A percentile compares a stretch with the other conserved stretches of the same genome.
Conservation (phyloP, 768 basidiomycete species). For the Leccinellum luteum region DNA sequence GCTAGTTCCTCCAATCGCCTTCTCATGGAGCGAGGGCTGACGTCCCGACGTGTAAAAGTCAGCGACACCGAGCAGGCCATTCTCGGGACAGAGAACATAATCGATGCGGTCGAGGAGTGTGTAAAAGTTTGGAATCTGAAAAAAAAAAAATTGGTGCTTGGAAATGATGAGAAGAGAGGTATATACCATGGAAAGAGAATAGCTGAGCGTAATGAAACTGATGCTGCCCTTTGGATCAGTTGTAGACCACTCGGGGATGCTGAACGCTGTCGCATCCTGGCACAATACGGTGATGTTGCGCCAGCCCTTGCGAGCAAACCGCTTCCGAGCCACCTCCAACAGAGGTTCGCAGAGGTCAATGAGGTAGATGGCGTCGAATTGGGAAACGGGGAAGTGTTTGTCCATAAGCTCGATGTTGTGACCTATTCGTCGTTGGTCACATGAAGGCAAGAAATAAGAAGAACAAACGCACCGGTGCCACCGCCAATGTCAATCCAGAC, state of each 20-base stretch:
- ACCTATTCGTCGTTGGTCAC: background rate
- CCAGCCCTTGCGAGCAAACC: conserved; percentile 68
- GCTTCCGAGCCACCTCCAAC: conserved; percentile 64
- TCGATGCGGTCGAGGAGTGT: conserved; percentile 66
- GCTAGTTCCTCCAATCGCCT: conserved; percentile 60
- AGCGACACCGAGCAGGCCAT: conserved; percentile 62
- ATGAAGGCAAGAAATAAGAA: background rate
- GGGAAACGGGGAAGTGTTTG: conserved; percentile 51
- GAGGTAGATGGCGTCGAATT: conserved; percentile 68
- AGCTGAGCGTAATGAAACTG: conserved; percentile 53
- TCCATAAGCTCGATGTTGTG: conserved; percentile 77
- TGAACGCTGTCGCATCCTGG: conserved; percentile 69
- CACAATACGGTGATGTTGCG: conserved; percentile 68
- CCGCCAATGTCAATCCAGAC: conserved; percentile 82
- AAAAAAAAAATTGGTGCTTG: background rate
- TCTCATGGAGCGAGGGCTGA: conserved; percentile 53
- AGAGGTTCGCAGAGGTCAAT: conserved; percentile 73
- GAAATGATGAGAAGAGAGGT: background rate
- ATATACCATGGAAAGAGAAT: conserved; percentile 54
- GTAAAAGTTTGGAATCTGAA: conserved; percentile 61
- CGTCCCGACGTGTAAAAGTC: conserved; percentile 71
- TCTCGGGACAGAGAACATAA: conserved; percentile 55
- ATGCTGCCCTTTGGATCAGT: conserved; percentile 54
- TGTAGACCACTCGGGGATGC: conserved; percentile 56
- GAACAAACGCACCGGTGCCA: conserved; percentile 49